Conservation (phyloP, 139 green algal species). For the Coelastrella sp. region DNA sequence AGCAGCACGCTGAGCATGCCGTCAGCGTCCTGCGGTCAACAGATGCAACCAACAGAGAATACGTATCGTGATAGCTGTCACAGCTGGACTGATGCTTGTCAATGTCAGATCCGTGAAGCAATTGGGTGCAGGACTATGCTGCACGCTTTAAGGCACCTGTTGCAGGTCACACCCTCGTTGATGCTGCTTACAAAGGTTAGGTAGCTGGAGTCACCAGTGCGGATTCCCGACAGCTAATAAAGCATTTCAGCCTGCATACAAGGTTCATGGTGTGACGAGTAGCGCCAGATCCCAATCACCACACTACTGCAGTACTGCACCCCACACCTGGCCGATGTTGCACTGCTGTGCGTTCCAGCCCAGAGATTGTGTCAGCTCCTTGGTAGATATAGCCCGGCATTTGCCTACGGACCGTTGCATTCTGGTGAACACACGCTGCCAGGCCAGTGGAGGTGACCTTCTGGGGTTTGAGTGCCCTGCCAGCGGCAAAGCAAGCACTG, state of each 20-base stretch:
- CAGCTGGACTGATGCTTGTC: too few species aligned
- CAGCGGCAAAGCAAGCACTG: neutral
- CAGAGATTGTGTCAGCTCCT: neutral
- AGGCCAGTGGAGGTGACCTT: neutral
- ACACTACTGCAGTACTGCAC: too few species aligned
- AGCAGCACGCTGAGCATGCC: neutral
- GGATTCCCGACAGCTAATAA: too few species aligned
- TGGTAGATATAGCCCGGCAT: neutral
- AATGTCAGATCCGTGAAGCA: too few species aligned
- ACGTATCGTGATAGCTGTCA: neutral
- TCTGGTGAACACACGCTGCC: neutral
- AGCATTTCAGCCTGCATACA: too few species aligned
- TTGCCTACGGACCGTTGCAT: neutral
- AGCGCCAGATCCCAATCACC: too few species aligned
- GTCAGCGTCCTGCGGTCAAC: neutral
- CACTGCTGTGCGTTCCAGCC: neutral
- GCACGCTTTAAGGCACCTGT: too few species aligned
- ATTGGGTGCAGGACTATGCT: too few species aligned
- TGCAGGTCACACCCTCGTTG: too few species aligned
- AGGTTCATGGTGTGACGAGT: too few species aligned
- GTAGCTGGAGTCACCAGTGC: too few species aligned
- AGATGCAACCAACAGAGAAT: neutral
- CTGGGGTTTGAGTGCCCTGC: neutral
- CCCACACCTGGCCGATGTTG: neutral
- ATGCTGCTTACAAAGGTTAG: too few species aligned